Percentiles rank a stretch among this genome's conserved stretches.
Conservation (phyloP, 2,329 filamentous ascomycete species). For the Fusarium kyushuense region DNA sequence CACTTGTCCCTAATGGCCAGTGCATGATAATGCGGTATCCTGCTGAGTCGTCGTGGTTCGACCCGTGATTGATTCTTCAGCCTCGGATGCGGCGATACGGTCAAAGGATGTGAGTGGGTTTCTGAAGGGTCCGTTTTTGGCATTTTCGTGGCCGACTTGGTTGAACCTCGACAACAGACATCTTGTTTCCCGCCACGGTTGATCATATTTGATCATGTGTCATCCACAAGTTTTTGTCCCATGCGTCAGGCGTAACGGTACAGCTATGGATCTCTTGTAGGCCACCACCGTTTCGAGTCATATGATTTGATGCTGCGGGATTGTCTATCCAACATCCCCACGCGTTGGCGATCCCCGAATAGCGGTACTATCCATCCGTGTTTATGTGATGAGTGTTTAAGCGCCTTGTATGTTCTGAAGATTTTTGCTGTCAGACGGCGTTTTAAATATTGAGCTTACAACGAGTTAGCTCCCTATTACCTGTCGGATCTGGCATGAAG, state of each 20-base stretch:
- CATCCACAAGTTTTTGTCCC: slow-evolving; percentile 25
- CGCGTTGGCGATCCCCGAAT: slow-evolving; percentile 23
- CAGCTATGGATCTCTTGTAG: slow-evolving; percentile 16
- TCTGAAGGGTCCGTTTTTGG: slow-evolving; percentile 11
- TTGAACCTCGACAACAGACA: slow-evolving; percentile 16
- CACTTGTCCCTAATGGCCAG: slow-evolving; percentile 11
- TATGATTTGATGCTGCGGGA: slow-evolving; percentile 29
- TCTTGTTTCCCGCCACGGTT: slow-evolving; percentile 12
- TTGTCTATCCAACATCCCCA: slow-evolving; percentile 18
- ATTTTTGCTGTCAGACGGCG: background rate
- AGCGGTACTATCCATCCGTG: background rate
- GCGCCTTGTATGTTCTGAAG: background rate
- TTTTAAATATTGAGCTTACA: background rate
- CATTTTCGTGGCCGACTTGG: slow-evolving; percentile 8
- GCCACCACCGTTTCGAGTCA: slow-evolving; percentile 36
- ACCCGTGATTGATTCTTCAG: slow-evolving; percentile 45
- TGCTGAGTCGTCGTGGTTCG: slow-evolving; percentile 37
- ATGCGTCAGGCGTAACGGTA: slow-evolving; percentile 30
- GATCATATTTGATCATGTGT: slow-evolving; percentile 42
- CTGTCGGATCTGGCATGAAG: background rate
- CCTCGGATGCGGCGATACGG: slow-evolving; percentile 9
- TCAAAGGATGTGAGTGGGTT: slow-evolving; percentile 21
- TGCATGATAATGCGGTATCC: slow-evolving; percentile 24
- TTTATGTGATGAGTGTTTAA: background rate
- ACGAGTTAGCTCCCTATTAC: background rate